These are phyloP conservation scores for Calamus simplicifolius DNA, from an alignment of 176 grass and related monocot genomes.

Conservation along the genomic window DNA sequence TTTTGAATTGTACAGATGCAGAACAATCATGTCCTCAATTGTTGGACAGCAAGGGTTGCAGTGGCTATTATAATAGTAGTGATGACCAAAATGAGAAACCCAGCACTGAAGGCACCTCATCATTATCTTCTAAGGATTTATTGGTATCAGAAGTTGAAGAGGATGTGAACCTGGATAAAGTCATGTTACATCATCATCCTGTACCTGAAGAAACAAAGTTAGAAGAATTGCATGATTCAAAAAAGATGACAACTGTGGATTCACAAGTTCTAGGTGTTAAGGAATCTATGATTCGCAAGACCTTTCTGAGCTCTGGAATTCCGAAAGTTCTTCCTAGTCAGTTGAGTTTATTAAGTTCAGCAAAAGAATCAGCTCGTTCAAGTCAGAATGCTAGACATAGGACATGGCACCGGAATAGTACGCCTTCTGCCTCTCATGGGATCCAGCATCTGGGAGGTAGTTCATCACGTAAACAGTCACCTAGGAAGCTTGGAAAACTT, in stretches of 20 bases:
- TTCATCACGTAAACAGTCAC: conserved; percentile 42
- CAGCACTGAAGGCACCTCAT: conserved; percentile 17
- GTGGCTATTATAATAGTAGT: conserved; percentile 6
- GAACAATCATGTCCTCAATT: conserved; percentile 26
- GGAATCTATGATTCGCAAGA: conserved; percentile 25
- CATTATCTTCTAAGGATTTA: conserved; percentile 27
- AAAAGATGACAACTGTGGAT: conserved; percentile 24
- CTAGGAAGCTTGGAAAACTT: conserved; percentile 41
- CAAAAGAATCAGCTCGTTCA: conserved; percentile 25
- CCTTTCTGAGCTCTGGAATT: conserved; percentile 15
- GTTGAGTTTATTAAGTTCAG: conserved; percentile 31
- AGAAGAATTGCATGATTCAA: conserved; percentile 19
- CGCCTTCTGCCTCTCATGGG: conserved; percentile 25
- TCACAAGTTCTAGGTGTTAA: conserved; percentile 22
- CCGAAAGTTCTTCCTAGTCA: conserved; percentile 34
- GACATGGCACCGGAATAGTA: conserved; percentile 73
- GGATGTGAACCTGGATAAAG: conserved; percentile 29
- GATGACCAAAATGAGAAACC: conserved; percentile 17
- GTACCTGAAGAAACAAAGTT: conserved; percentile 23
- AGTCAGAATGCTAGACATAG: conserved; percentile 56
- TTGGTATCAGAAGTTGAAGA: conserved; percentile 37
- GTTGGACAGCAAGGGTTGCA: conserved; percentile 20
- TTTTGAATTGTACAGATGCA: conserved; percentile 15
- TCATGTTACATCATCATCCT: conserved; percentile 12
- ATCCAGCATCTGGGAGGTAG: conserved; percentile 30